A percentile compares a stretch with the other conserved stretches of the same genome.
These are phyloP conservation scores for Irpex sp. DNA, from an alignment of 1,284 basidiomycete species.

Conservation along the genomic window DNA sequence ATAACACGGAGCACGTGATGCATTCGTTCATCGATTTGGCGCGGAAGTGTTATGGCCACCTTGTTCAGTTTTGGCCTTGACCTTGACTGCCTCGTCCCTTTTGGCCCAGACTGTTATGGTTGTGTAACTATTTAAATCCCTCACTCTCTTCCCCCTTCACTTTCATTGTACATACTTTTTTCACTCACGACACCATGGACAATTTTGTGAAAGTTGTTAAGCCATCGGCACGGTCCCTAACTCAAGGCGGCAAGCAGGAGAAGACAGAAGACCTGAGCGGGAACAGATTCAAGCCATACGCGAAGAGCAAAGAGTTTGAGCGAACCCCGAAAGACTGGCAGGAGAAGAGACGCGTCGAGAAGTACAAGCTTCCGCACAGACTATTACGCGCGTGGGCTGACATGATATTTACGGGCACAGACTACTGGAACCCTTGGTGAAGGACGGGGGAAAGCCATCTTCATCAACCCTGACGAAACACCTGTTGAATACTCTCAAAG, in stretches of 20 bases:
- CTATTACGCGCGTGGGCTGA: background rate
- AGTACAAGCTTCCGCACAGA: constrained; percentile 14
- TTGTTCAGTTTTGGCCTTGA: background rate
- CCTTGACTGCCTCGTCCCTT: constrained; percentile 1
- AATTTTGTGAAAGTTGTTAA: constrained; percentile 36
- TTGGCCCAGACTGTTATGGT: background rate
- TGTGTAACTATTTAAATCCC: constrained; percentile 1
- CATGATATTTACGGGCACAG: constrained; percentile 12
- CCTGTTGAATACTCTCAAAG: constrained; percentile 52
- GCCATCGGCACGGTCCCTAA: constrained; percentile 16
- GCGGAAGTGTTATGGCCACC: constrained; percentile 1
- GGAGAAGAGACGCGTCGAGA: constrained; percentile 27
- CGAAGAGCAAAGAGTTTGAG: constrained; percentile 20
- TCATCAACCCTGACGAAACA: constrained; percentile 46
- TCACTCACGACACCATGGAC: constrained; percentile 32
- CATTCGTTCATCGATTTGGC: background rate
- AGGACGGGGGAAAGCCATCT: constrained; percentile 34
- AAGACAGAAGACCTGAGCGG: constrained; percentile 20
- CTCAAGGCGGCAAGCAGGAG: constrained; percentile 14
- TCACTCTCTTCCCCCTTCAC: background rate
- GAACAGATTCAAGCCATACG: constrained; percentile 32
- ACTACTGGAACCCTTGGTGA: constrained; percentile 30
- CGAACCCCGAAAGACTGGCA: constrained; percentile 26
- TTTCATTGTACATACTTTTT: constrained; percentile 14
- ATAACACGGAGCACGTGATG: constrained; percentile 23